phyloP scores from a whole-genome alignment of 2,329 filamentous ascomycete species.

The Pseudogymnoascus sp. region DNA sequence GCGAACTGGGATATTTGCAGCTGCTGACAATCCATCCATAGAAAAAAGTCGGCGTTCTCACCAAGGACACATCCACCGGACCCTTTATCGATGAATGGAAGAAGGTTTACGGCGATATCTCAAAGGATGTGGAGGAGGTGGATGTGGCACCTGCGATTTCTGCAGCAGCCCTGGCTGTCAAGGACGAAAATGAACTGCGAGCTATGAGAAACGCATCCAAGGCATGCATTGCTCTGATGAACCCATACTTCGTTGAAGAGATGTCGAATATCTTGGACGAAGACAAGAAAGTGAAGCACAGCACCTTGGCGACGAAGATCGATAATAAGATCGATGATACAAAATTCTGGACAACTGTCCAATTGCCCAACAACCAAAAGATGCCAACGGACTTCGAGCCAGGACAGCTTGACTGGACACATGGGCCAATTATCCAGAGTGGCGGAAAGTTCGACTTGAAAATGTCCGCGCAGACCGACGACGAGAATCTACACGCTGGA shows the following conservation, averaged over 20 bases:
- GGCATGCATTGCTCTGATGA: conserved; percentile 89
- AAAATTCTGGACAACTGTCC: conserved; percentile 82
- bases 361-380: conserved; percentile 62
- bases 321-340: conserved; percentile 85
- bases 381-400: conserved; percentile 81
- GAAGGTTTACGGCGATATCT: conserved; percentile 65
- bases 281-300: conserved; percentile 95
- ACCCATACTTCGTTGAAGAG: conserved; percentile 93
- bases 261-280: conserved; percentile 95
- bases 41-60: conserved; percentile 83
- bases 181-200: conserved; percentile 91
- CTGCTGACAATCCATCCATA: conserved; percentile 27
- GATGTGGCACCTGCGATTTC: conserved; percentile 81
- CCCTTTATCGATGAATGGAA: conserved; percentile 98
- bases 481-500: conserved; percentile 76
- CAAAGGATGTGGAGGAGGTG: conserved; percentile 80
- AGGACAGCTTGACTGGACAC: conserved; percentile 85
- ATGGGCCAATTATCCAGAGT: conserved; percentile 86
- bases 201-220: conserved; percentile 91
- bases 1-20: not conserved
- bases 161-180: conserved; percentile 75
- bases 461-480: conserved; percentile 68
- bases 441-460: conserved; percentile 91
- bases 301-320: conserved; percentile 75
- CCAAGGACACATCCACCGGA: conserved; percentile 76